Evolutionary conservation across 1,139 yeast genomes (phyloP), one percentile per base, ranked within the genome.

Genomic region (Saccharomyces hybrid): DNA sequence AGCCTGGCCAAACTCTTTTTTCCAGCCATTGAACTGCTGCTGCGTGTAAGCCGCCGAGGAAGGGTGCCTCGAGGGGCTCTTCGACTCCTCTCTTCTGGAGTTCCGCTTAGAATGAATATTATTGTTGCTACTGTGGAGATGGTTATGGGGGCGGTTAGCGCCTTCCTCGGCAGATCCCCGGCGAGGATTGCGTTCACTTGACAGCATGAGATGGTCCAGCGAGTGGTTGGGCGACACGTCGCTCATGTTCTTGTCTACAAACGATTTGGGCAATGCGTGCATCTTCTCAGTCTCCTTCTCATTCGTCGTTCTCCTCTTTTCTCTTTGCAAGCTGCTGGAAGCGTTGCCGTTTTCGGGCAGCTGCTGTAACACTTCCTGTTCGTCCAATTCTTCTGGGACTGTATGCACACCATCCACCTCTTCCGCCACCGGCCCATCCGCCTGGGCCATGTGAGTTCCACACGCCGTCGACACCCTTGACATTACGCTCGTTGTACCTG

Each of bases 1-100:
- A 13, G 69, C 68, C 34, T 62, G 60, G 27, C 64, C 63, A 41
- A 67, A 61, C 57, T 66, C 70, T 55, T 61, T 65, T 28, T 62
- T 62, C 70, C 70, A 66, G 16, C 61, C 61, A 48, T 60, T 62
- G 29, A 64, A 58, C 47, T 55, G 48, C 25, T 38, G 44, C 13
- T 38, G 44, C n/a, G 44, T 38, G 25, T 38, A 19, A 19, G 26
- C 26, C 28, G 55, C 46, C 49, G 56, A 26, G 54, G 58, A 44
- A 49, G 52, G 9, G 19, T 29, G 11, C 46, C 29, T 54, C 50
- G 47, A 55, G 54, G 42, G 61, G 57, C 48, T 32, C 54, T 49
- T 57, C 25, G 23, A 5, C 13, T 38, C 44, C 44, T 38, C 44
- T 3, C 44, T 38, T 31, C 29, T 46, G 11, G 25, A 38, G 11